phyloP scores from a whole-genome alignment of 1,139 yeast genomes.

The Geotrichum carabidarum region DNA sequence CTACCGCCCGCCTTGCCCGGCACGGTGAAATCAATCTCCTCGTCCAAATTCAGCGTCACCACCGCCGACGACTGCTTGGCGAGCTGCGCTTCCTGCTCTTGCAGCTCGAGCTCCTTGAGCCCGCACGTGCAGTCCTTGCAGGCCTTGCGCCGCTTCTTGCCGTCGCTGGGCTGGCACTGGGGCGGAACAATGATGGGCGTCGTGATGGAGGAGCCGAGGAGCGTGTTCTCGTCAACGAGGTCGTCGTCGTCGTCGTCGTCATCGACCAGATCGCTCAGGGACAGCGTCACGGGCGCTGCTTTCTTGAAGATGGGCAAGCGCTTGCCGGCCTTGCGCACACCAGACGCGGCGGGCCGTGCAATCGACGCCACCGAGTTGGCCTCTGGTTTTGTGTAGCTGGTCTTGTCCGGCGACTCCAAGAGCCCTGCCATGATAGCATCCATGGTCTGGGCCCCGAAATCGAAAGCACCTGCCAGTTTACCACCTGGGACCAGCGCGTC shows the following conservation, averaged over 20 bases:
- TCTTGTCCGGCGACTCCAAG: conserved; percentile 42
- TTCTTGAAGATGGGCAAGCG: conserved; percentile 14
- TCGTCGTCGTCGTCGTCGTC: conserved; percentile 50
- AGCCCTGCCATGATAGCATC: conserved; percentile 65
- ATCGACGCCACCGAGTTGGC: conserved; percentile 1
- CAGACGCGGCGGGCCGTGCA: neutral
- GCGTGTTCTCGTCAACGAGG: conserved; percentile 38
- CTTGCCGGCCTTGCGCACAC: conserved; percentile 14
- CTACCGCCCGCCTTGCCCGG: conserved; percentile 87
- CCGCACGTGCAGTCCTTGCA: conserved; percentile 99
- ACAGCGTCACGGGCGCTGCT: conserved; percentile 38
- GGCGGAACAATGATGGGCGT: conserved; percentile 42
- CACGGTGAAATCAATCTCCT: conserved; percentile 85
- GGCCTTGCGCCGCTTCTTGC: conserved; percentile 53
- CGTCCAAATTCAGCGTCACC: conserved; percentile 21
- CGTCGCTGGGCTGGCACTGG: conserved; percentile 43
- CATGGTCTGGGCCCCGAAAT: conserved; percentile 44
- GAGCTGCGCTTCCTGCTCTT: conserved; percentile 35
- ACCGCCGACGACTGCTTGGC: conserved; percentile 27
- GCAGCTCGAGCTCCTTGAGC: conserved; percentile 61
- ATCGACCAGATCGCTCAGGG: conserved; percentile 41
- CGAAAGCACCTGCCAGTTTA: conserved; percentile 46
- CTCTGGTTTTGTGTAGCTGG: conserved; percentile 9
- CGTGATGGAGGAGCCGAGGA: conserved; percentile 34
- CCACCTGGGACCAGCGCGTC: conserved; percentile 48